Evolutionary conservation across 495 filamentous ascomycete species (phyloP).

Genomic region (Aspergillus nanangensis): DNA sequence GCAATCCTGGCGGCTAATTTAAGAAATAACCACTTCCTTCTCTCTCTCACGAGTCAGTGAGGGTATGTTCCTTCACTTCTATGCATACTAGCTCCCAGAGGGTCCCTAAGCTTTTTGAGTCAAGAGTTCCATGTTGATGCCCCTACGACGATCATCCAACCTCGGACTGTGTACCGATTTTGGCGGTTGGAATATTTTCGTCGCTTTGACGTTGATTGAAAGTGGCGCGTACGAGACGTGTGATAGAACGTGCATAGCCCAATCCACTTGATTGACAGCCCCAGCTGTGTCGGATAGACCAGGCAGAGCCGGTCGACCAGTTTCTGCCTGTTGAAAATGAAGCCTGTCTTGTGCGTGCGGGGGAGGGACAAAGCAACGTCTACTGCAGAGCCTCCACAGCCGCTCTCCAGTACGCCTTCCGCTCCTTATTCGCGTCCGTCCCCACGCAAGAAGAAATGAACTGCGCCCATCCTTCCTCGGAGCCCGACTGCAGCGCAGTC

Average conservation of each 20-base stretch:
- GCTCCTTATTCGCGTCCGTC: constrained; percentile 41
- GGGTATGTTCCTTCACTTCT: background rate
- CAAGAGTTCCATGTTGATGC: background rate
- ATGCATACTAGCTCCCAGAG: background rate
- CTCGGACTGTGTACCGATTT: too few relatives aligned
- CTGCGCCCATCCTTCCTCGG: constrained; percentile 50
- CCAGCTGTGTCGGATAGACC: too few relatives aligned
- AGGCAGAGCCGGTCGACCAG: too few relatives aligned
- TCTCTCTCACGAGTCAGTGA: background rate
- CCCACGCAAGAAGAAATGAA: constrained; percentile 65
- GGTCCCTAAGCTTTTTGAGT: too few relatives aligned
- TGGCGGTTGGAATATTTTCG: too few relatives aligned
- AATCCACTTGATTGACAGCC: background rate
- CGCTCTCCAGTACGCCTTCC: constrained; percentile 53
- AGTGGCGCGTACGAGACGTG: background rate
- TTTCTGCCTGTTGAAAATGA: too few relatives aligned
- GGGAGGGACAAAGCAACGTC: too few relatives aligned
- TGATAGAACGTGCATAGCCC: background rate
- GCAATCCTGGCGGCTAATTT: too few relatives aligned
- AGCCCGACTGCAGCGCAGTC: constrained; percentile 41
- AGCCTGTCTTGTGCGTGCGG: too few relatives aligned
- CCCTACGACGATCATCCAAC: background rate
- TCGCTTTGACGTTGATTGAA: background rate
- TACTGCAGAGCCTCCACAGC: constrained; percentile 37
- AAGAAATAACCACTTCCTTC: too few relatives aligned